phyloP scores from a whole-genome alignment of 345 rosid species.

The Eutrema japonicum region DNA sequence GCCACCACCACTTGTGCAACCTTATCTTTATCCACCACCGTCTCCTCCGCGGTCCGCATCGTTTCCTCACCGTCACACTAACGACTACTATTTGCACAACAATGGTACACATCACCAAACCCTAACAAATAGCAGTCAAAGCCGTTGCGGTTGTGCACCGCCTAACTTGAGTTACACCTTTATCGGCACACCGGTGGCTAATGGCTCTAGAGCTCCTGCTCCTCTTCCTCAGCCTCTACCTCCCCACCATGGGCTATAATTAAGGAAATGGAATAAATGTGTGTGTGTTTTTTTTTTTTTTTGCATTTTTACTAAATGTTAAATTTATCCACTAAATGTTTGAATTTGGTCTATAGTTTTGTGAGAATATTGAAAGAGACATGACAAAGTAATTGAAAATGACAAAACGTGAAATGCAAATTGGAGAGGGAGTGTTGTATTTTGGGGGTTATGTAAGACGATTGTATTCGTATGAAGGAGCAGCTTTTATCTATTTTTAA shows the following conservation, averaged over 20 bases:
- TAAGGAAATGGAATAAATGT: slow-evolving; percentile 4
- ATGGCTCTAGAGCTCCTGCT: slow-evolving; percentile 30
- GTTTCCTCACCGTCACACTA: slow-evolving; percentile 43
- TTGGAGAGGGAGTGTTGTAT: slow-evolving; percentile 30
- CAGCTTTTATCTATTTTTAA: slow-evolving; percentile 33
- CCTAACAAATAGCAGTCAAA: slow-evolving; percentile 34
- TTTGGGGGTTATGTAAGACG: slow-evolving; percentile 32
- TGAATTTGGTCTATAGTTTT: slow-evolving; percentile 1
- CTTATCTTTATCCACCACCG: slow-evolving; percentile 57
- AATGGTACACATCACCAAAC: slow-evolving; percentile 43
- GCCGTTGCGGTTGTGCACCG: slow-evolving; percentile 20
- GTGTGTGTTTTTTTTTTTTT: not conserved
- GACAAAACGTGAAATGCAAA: slow-evolving; percentile 38
- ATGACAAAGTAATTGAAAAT: slow-evolving; percentile 40
- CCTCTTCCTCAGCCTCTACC: slow-evolving; percentile 26
- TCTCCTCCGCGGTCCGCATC: slow-evolving; percentile 52
- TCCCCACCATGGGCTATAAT: slow-evolving; percentile 35
- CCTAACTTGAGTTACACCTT: slow-evolving; percentile 41
- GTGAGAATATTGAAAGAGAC: slow-evolving; percentile 36
- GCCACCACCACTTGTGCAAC: slow-evolving; percentile 44
- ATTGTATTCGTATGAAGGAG: slow-evolving; percentile 34
- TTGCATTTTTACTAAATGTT: slow-evolving; percentile 12
- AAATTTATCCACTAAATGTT: slow-evolving; percentile 3
- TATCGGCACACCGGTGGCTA: slow-evolving; percentile 48
- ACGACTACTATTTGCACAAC: slow-evolving; percentile 69